These are phyloP conservation scores for Ascochyta clinopodiicola DNA, from an alignment of 2,329 filamentous ascomycete species.

Conservation along the genomic window DNA sequence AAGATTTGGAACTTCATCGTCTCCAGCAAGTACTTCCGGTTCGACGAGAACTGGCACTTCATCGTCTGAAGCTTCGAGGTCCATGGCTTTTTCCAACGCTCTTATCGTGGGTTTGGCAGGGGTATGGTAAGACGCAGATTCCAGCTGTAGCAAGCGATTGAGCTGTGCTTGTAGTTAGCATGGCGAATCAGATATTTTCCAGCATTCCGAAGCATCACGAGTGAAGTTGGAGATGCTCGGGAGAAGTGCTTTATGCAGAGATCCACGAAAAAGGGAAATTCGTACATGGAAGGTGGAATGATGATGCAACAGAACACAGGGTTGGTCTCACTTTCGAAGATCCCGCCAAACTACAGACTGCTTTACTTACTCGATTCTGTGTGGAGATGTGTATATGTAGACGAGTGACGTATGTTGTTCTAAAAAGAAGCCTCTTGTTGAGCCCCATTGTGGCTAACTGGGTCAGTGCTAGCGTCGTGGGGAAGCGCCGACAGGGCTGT, in stretches of 20 bases:
- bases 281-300: background rate
- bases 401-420: slow-evolving; percentile 13
- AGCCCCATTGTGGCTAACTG: slow-evolving; percentile 5
- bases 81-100: slow-evolving; percentile 3
- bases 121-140: background rate
- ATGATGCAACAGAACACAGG: background rate
- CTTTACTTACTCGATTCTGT: background rate
- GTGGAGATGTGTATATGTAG: background rate
- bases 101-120: background rate
- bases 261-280: background rate
- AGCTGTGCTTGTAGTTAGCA: no score
- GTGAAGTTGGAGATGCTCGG: no score
- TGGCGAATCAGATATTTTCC: background rate
- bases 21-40: slow-evolving; percentile 34
- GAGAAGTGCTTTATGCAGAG: no score
- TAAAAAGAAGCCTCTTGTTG: slow-evolving; percentile 8
- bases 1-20: slow-evolving; percentile 33
- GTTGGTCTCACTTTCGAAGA: background rate
- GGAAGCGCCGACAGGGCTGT: slow-evolving; percentile 21
- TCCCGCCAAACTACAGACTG: background rate
- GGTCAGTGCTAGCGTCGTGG: slow-evolving; percentile 14
- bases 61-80: slow-evolving; percentile 36
- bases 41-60: slow-evolving; percentile 62
- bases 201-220: background rate
- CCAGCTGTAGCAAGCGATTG: background rate